Conservation (phyloP, 106 monocot species). For the Dendrobium catenatum region DNA sequence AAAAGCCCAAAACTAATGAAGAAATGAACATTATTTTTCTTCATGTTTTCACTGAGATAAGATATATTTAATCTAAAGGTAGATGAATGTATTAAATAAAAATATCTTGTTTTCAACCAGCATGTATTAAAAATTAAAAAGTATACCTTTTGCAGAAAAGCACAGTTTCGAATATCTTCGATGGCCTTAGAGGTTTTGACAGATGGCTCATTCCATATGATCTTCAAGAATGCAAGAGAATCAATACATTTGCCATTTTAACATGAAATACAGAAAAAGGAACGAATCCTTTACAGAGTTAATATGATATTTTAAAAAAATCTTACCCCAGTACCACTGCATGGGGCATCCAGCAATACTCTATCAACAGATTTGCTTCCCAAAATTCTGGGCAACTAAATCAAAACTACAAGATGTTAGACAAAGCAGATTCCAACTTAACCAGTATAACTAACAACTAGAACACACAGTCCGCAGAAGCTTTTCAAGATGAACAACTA, state of each 20-base stretch:
- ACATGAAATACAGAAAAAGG: background rate
- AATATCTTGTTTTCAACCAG: background rate
- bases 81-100: background rate
- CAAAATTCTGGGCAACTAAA: conserved; percentile 75
- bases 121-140: background rate
- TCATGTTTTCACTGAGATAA: background rate
- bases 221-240: conserved; percentile 33
- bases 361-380: conserved; percentile 87
- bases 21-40: background rate
- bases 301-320: background rate
- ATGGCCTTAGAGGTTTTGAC: conserved; percentile 77
- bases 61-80: background rate
- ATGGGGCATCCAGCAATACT: conserved; percentile 96
- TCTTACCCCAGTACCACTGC: conserved; percentile 95
- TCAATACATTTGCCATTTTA: conserved; percentile 7
- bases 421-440: background rate
- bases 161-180: conserved; percentile 78
- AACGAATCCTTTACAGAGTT: background rate
- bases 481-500: background rate
- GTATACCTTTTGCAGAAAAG: conserved; percentile 90
- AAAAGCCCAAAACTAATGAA: background rate
- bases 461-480: background rate
- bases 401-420: conserved; percentile 5
- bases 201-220: conserved; percentile 70
- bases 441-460: background rate